Evolutionary conservation across 2,329 filamentous ascomycete species (phyloP).

Genomic region (Pseudocercospora pini-densiflorae): DNA sequence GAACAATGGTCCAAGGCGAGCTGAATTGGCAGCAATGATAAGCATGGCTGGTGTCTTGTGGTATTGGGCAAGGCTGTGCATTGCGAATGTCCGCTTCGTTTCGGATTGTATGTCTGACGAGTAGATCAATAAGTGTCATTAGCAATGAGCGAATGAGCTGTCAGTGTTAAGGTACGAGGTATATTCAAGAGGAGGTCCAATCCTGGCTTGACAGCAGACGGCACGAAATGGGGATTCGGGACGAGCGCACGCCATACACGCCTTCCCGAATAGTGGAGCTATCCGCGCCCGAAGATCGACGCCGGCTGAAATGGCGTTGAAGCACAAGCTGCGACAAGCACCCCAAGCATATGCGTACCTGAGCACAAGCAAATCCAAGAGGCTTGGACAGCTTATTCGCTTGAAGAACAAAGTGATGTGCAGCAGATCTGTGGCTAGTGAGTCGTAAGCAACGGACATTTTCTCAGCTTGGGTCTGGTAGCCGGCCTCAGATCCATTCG

Average conservation of each 20-base stretch:
- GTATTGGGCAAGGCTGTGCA: slow-evolving; percentile 21
- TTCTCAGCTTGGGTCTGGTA: slow-evolving; percentile 2
- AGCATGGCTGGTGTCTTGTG: background rate
- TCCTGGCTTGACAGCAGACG: slow-evolving; percentile 11
- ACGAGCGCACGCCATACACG: slow-evolving; percentile 1
- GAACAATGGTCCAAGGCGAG: slow-evolving; percentile 11
- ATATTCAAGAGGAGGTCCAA: background rate
- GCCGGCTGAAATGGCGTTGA: slow-evolving; percentile 7
- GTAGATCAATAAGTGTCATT: slow-evolving; percentile 17
- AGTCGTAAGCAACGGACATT: background rate
- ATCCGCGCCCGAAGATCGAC: slow-evolving; percentile 8
- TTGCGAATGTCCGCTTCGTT: slow-evolving; percentile 24
- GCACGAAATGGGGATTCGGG: background rate
- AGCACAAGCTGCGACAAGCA: slow-evolving; percentile 12
- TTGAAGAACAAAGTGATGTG: background rate
- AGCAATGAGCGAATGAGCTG: slow-evolving; percentile 15
- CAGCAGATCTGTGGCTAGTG: slow-evolving; percentile 10
- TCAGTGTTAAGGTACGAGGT: background rate
- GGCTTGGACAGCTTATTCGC: slow-evolving; percentile 18
- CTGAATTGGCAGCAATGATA: slow-evolving; percentile 1
- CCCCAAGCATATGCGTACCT: background rate
- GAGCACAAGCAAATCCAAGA: slow-evolving; percentile 21
- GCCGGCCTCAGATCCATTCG: slow-evolving; percentile 5
- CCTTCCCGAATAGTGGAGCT: slow-evolving; percentile 10
- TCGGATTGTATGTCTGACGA: slow-evolving; percentile 12